Evolutionary conservation across 2,329 filamentous ascomycete genomes (phyloP).

Genomic region (Microdochium trichocladiopsis): DNA sequence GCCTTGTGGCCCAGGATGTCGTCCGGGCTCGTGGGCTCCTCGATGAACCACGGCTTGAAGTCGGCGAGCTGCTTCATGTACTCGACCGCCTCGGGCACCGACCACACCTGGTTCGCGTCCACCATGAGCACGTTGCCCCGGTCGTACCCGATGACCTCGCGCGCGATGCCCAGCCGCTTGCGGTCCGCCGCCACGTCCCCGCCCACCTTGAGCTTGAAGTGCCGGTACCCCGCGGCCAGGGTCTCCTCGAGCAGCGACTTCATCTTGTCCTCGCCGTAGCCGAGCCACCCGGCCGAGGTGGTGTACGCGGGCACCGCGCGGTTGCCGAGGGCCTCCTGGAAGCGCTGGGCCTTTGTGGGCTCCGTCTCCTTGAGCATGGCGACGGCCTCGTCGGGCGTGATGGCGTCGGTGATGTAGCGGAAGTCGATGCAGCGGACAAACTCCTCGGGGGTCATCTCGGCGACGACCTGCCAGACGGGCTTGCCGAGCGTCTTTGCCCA

Average conservation of each 20-base stretch:
- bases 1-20: constrained; percentile 85
- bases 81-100: constrained; percentile 78
- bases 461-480: constrained; percentile 85
- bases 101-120: constrained; percentile 91
- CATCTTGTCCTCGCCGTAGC: constrained; percentile 86
- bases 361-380: constrained; percentile 60
- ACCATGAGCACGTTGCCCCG: constrained; percentile 83
- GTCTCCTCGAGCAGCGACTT: constrained; percentile 66
- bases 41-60: constrained; percentile 90
- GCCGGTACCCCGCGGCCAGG: constrained; percentile 66
- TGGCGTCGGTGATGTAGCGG: constrained; percentile 88
- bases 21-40: constrained; percentile 86
- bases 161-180: constrained; percentile 63
- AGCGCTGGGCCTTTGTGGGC: constrained; percentile 59
- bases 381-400: constrained; percentile 79
- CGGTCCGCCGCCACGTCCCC: constrained; percentile 65
- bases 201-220: constrained; percentile 92
- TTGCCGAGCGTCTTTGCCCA: constrained; percentile 84
- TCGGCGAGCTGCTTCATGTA: constrained; percentile 79
- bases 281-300: constrained; percentile 86
- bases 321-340: constrained; percentile 66
- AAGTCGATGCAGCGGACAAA: constrained; percentile 88
- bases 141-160: constrained; percentile 77
- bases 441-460: constrained; percentile 84
- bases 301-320: constrained; percentile 85